A percentile compares a stretch with the other conserved stretches of the same genome.
phyloP scores from a whole-genome alignment of 768 basidiomycete genomes.

The Galerina marginata region DNA sequence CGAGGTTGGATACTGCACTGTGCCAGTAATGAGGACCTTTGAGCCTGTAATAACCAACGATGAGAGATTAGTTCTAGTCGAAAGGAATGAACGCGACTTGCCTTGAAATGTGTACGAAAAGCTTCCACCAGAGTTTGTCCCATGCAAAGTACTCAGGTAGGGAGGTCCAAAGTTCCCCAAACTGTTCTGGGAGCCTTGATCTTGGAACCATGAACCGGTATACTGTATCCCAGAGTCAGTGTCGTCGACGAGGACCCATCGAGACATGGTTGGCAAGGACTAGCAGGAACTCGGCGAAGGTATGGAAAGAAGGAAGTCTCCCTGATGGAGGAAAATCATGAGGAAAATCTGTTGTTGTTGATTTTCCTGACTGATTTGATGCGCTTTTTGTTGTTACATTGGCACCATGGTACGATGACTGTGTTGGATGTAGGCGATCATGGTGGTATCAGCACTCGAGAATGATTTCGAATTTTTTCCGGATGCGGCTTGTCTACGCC shows the following conservation, averaged over 20 bases:
- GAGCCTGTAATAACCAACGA: conserved; percentile 8
- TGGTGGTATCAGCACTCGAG: too few species aligned
- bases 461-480: too few species aligned
- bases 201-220: conserved; percentile 18
- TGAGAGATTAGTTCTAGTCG: not conserved
- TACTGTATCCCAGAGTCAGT: conserved; percentile 27
- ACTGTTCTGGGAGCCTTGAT: conserved; percentile 17
- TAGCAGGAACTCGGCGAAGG: too few species aligned
- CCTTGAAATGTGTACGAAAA: conserved; percentile 22
- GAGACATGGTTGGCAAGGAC: not conserved
- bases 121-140: conserved; percentile 15
- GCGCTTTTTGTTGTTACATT: too few species aligned
- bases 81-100: not conserved
- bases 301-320: too few species aligned
- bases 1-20: conserved; percentile 17
- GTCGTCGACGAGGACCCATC: conserved; percentile 25
- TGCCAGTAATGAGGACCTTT: conserved; percentile 24
- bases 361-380: too few species aligned
- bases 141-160: conserved; percentile 25
- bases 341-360: too few species aligned
- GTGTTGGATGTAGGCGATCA: too few species aligned
- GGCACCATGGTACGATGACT: too few species aligned
- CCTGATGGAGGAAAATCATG: too few species aligned
- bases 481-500: too few species aligned
- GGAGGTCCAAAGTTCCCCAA: conserved; percentile 24